These are phyloP conservation scores for Boeremia exigua DNA, from an alignment of 2,329 filamentous ascomycete genomes.

Conservation along the genomic window DNA sequence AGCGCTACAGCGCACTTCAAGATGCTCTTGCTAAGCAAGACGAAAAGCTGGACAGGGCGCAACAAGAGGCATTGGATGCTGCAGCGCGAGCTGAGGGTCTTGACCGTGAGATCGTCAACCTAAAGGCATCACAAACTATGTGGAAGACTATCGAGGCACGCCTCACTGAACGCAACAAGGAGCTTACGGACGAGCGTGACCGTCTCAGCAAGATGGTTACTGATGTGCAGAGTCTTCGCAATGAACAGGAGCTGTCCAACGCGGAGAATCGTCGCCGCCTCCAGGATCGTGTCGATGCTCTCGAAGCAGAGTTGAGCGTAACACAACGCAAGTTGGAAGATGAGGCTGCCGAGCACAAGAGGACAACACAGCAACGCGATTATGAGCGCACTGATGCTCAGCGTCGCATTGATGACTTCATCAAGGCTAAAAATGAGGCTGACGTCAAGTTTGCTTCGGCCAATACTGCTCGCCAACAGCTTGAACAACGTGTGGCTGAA, in stretches of 20 bases:
- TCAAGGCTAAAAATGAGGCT: conserved; percentile 76
- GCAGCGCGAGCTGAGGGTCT: conserved; percentile 83
- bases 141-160: conserved; percentile 94
- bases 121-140: conserved; percentile 92
- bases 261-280: conserved; percentile 81
- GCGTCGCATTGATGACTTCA: conserved; percentile 90
- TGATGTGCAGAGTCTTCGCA: conserved; percentile 86
- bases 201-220: conserved; percentile 82
- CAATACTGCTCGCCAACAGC: conserved; percentile 87
- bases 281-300: conserved; percentile 75
- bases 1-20: conserved; percentile 75
- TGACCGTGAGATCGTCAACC: conserved; percentile 87
- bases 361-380: conserved; percentile 81
- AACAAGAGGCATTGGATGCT: conserved; percentile 89
- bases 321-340: conserved; percentile 84
- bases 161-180: conserved; percentile 86
- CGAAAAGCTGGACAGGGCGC: conserved; percentile 85
- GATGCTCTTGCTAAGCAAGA: conserved; percentile 91
- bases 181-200: conserved; percentile 80
- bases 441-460: conserved; percentile 86
- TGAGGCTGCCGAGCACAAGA: conserved; percentile 84
- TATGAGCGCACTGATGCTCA: conserved; percentile 88
- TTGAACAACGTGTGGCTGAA: conserved; percentile 88
- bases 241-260: conserved; percentile 87
- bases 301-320: conserved; percentile 79